Conservation (phyloP, 768 basidiomycete genomes). For the Porpolomopsis calyptriformis region DNA sequence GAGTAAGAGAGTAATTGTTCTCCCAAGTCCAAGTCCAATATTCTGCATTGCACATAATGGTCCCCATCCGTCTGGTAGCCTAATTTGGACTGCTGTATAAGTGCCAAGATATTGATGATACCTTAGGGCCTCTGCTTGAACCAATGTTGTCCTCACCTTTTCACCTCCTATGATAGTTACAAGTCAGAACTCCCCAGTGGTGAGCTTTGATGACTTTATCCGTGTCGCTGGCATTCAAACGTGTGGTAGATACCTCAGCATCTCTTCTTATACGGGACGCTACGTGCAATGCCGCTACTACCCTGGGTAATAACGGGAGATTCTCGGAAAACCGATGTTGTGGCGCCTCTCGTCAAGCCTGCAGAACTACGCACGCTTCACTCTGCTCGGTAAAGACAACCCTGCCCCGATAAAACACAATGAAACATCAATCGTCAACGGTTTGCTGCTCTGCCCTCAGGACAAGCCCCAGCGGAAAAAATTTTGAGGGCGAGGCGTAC, state of each 20-base stretch:
- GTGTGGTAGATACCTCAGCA: slow-evolving; percentile 9
- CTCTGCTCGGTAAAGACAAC: slow-evolving; percentile 11
- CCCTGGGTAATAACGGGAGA: slow-evolving; percentile 15
- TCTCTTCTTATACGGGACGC: slow-evolving; percentile 13
- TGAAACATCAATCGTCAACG: slow-evolving; percentile 14
- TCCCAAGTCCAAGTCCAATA: too few relatives aligned
- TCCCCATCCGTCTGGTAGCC: too few relatives aligned
- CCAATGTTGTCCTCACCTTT: too few relatives aligned
- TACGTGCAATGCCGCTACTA: slow-evolving; percentile 14
- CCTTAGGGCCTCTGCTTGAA: too few relatives aligned
- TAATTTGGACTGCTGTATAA: too few relatives aligned
- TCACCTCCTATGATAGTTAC: slow-evolving; percentile 7
- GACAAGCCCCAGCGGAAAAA: slow-evolving; percentile 14
- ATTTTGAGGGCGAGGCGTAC: slow-evolving; percentile 17
- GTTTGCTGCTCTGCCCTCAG: slow-evolving; percentile 14
- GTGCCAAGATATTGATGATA: too few relatives aligned
- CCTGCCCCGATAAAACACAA: slow-evolving; percentile 9
- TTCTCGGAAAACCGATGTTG: slow-evolving; percentile 11
- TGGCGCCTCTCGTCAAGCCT: slow-evolving; percentile 9
- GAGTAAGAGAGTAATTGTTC: too few relatives aligned
- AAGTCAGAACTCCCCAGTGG: slow-evolving; percentile 7
- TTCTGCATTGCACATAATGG: too few relatives aligned
- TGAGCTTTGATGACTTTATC: slow-evolving; percentile 3
- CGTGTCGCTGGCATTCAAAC: slow-evolving; percentile 4
- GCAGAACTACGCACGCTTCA: slow-evolving; percentile 9